Percentiles rank a stretch among this genome's conserved stretches.
phyloP scores from a whole-genome alignment of 129 eudicot genomes.

The Arctium lappa region DNA sequence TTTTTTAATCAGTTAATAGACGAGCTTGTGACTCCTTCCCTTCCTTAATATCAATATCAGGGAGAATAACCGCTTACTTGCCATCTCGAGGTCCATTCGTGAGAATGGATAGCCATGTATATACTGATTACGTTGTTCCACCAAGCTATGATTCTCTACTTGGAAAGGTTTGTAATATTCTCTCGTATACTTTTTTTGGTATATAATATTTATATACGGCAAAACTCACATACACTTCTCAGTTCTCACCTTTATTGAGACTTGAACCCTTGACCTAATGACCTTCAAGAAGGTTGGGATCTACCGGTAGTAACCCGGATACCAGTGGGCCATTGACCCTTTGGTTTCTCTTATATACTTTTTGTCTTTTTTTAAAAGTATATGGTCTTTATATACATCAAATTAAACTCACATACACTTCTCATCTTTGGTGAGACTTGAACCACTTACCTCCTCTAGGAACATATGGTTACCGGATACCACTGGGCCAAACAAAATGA shows the following conservation, averaged over 20 bases:
- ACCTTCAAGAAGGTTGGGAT: not conserved
- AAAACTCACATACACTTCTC: not conserved
- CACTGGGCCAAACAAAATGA: no score
- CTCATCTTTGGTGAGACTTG: no score
- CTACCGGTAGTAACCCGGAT: not conserved
- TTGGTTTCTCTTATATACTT: not conserved
- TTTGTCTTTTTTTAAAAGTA: not conserved
- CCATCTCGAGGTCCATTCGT: constrained; percentile 99
- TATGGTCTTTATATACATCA: no score
- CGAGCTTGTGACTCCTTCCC: constrained; percentile 1
- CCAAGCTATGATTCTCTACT: constrained; percentile 98
- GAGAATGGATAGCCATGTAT: constrained; percentile 98
- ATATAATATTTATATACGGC: not conserved
- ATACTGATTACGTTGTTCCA: constrained; percentile 94
- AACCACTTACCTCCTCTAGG: no score
- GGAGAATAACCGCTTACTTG: constrained; percentile 82
- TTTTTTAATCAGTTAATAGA: not conserved
- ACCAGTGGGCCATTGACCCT: not conserved
- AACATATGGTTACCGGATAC: no score
- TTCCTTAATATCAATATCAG: constrained; percentile 40
- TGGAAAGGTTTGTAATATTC: constrained; percentile 67
- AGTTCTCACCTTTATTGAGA: not conserved
- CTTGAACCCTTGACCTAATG: not conserved
- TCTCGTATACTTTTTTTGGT: not conserved
- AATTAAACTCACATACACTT: no score